A percentile compares a stretch with the other conserved stretches of the same genome.
Conservation (phyloP, 192 early-diverging fungal species). For the Podila verticillata region DNA sequence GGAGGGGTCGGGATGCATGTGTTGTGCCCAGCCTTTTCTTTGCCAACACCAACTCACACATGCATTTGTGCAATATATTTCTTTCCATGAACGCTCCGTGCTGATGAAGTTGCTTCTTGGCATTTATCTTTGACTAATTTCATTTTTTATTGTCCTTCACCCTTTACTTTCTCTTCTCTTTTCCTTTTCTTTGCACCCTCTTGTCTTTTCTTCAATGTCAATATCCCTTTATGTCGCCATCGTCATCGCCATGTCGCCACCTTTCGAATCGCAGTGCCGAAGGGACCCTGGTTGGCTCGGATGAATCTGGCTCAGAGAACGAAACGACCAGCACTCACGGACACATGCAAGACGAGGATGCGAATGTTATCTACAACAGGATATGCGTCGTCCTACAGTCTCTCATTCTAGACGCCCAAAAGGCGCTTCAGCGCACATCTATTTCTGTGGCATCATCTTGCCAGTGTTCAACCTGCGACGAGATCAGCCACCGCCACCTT, state of each 20-base stretch:
- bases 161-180: not conserved
- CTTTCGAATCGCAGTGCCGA: constrained; percentile 18
- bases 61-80: not conserved
- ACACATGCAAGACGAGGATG: constrained; percentile 12
- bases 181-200: not conserved
- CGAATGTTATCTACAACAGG: constrained; percentile 33
- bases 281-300: constrained; percentile 8
- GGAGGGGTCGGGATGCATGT: too few species aligned
- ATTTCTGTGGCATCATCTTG: not conserved
- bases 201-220: not conserved
- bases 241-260: not conserved
- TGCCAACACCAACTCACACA: not conserved
- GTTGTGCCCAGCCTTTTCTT: not conserved
- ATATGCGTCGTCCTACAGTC: constrained; percentile 31
- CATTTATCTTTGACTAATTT: not conserved
- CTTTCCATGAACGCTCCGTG: not conserved
- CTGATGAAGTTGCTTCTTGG: not conserved
- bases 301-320: not conserved
- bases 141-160: not conserved
- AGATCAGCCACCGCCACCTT: not conserved
- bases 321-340: not conserved
- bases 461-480: not conserved
- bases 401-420: constrained; percentile 31
- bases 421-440: constrained; percentile 16
- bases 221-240: not conserved